Base-by-base conservation (phyloP, 1,284 basidiomycete genomes). In the Austroboletus niveus region DNA sequence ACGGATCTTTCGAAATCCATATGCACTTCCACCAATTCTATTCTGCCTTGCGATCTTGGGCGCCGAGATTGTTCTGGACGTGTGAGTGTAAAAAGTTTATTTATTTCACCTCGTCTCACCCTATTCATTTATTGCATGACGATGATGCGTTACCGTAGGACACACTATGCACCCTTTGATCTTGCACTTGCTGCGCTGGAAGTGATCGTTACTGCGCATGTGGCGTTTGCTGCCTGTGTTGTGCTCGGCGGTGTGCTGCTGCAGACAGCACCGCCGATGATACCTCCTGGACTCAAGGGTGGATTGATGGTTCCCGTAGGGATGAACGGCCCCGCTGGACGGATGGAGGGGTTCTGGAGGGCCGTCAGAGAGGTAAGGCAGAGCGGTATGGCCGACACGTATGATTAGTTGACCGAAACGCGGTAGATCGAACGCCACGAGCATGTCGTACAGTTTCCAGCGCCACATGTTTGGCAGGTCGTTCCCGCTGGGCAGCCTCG, bases 391-490 rank as follows among this genome's bases (percentile, higher is more conserved):
- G 27, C 27, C 6, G 27, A 29, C 27, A 29, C 8, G 27, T 7
- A 29, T 29, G 5, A 29, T 8, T 29, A 6, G 27, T 29, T 29
- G 35, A 63, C 17, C 36, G 17, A 22, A 30, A 20, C 14, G 17
- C 10, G 30, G 8, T 57, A 90, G 86, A 79, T 93, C 56, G 89
- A 92, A 63, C 76, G 84, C 3, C 89, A 94, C 57, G 87, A 87
- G 0, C 79, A 85, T 55, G 86, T 94, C 20, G 63, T 87, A 0
- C 87, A 90, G 60, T 77, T 93, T 9, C 87, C 88, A 1, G 81
- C 87, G 10, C 90, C 89, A 1, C 89, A 92, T 59, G 82, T 94
- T 47, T 94, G 92, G 92, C 90, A 93, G 62, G 78, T 93, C 41
- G 80, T 82, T 15, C 86, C 87, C 8, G 53, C 64, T 4, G 64